A percentile compares a stretch with the other conserved stretches of the same genome.
Conservation (phyloP, 192 early-diverging fungal species). For the Backusella tarrabulga region DNA sequence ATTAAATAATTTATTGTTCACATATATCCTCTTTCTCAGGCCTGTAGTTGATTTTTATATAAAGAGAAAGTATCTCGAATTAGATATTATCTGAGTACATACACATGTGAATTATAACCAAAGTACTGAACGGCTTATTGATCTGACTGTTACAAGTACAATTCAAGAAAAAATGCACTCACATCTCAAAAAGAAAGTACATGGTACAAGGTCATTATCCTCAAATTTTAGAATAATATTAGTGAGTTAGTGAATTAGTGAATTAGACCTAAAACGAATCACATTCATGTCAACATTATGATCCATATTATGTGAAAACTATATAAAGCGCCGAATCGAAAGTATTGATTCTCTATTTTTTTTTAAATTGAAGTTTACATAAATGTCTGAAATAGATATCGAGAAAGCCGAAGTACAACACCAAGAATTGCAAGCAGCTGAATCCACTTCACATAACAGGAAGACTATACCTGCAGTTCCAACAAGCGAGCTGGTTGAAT, state of each 20-base stretch:
- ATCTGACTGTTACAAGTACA: background rate
- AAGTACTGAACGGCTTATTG: background rate
- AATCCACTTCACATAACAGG: background rate
- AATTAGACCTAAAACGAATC: background rate
- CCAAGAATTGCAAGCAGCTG: background rate
- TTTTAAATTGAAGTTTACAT: background rate
- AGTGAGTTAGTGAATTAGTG: background rate
- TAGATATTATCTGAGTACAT: background rate
- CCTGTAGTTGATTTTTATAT: background rate
- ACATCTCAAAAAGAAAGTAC: background rate
- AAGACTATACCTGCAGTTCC: background rate
- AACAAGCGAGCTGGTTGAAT: background rate
- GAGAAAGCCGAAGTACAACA: background rate
- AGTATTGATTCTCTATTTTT: background rate
- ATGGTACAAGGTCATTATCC: background rate
- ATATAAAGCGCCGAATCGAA: background rate
- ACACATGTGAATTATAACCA: background rate
- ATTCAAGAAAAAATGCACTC: background rate
- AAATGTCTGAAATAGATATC: constrained; percentile 1
- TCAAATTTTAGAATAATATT: background rate
- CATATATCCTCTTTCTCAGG: background rate
- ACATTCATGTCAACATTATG: background rate
- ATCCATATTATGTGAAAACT: background rate
- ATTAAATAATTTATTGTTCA: background rate
- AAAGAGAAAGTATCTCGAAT: background rate